phyloP scores from a whole-genome alignment of 2,329 filamentous ascomycete genomes.

The Ceratocystis smalleyi region DNA sequence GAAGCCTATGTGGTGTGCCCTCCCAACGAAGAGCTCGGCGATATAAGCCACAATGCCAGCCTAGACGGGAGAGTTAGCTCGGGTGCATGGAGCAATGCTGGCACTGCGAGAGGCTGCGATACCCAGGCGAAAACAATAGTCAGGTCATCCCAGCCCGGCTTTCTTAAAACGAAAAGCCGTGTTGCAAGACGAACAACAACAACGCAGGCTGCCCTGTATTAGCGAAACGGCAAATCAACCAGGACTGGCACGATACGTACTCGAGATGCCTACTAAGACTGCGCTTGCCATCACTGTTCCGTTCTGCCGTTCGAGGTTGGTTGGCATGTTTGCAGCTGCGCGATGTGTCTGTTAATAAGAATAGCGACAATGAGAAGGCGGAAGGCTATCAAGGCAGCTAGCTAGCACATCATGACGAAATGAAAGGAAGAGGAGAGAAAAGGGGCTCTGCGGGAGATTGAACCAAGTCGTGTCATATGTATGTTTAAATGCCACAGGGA shows the following conservation, averaged over 20 bases:
- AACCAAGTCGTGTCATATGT: not conserved
- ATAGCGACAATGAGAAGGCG: not conserved
- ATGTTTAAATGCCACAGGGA: not conserved
- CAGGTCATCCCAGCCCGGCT: constrained; percentile 19
- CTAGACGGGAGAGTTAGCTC: not conserved
- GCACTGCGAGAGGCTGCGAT: not conserved
- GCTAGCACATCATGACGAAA: not conserved
- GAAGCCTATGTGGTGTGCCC: constrained; percentile 19
- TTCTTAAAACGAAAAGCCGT: constrained; percentile 17
- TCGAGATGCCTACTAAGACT: constrained; percentile 17
- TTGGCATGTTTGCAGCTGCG: constrained; percentile 15
- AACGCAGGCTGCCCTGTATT: constrained; percentile 15
- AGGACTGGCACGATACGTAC: constrained; percentile 8
- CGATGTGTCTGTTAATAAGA: not conserved
- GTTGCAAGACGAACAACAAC: constrained; percentile 17
- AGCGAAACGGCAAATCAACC: not conserved
- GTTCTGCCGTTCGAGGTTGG: constrained; percentile 19
- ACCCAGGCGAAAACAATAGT: constrained; percentile 18
- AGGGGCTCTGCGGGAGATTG: not conserved
- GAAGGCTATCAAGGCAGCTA: not conserved
- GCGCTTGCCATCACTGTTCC: constrained; percentile 17
- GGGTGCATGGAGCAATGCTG: not conserved
- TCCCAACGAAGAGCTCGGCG: constrained; percentile 18
- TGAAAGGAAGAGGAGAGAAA: not conserved
- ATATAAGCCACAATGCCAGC: constrained; percentile 17